A percentile compares a stretch with the other conserved stretches of the same genome.
Conservation (phyloP, 306 rosid species). For the Quercus dentata region DNA sequence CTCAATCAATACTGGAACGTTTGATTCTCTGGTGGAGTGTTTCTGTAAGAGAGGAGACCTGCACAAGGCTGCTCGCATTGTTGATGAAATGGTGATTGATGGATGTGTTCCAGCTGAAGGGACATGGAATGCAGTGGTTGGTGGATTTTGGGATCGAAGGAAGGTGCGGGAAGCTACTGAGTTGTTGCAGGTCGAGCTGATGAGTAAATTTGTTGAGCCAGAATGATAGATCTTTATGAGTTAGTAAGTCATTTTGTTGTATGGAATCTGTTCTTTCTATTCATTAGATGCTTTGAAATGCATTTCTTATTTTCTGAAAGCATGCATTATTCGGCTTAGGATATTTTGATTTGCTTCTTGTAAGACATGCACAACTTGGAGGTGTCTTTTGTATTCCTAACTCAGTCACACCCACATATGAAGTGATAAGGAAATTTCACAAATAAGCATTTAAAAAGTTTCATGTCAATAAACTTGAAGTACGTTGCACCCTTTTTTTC, state of each 20-base stretch:
- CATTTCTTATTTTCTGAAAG: no score
- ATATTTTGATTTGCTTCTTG: no score
- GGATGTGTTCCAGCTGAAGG: conserved; percentile 70
- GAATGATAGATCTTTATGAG: conserved; percentile 15
- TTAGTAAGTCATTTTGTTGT: neutral
- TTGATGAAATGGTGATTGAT: conserved; percentile 77
- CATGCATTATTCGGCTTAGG: no score
- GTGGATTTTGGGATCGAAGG: conserved; percentile 66
- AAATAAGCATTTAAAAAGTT: no score
- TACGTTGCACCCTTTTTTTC: no score
- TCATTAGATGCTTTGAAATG: neutral
- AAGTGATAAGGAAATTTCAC: no score
- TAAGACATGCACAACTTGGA: no score
- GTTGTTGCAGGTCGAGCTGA: conserved; percentile 47
- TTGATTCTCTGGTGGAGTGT: conserved; percentile 45
- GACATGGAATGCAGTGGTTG: conserved; percentile 57
- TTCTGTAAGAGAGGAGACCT: conserved; percentile 66
- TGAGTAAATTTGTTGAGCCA: conserved; percentile 33
- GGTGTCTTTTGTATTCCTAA: no score
- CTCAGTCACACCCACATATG: no score
- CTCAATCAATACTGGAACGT: conserved; percentile 49
- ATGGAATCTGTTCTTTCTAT: neutral
- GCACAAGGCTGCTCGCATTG: conserved; percentile 61
- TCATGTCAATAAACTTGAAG: no score
- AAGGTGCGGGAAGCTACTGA: conserved; percentile 67